These are phyloP conservation scores for Fusarium marasasianum DNA, from an alignment of 2,329 filamentous ascomycete species.

Conservation along the genomic window DNA sequence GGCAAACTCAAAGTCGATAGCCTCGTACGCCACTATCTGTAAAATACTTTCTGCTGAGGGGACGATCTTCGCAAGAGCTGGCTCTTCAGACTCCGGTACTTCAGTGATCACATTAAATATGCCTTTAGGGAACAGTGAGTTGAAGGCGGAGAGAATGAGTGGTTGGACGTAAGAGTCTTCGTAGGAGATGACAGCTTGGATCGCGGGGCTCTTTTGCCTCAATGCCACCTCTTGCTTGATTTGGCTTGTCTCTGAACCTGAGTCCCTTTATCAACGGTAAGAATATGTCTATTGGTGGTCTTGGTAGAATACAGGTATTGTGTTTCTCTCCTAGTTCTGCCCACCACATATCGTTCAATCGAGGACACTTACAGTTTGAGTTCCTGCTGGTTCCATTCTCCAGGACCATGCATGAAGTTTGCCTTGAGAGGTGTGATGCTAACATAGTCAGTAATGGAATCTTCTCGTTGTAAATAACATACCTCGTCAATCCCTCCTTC, in stretches of 20 bases:
- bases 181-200: conserved; percentile 81
- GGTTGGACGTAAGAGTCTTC: conserved; percentile 91
- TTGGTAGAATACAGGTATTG: conserved; percentile 45
- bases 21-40: conserved; percentile 88
- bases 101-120: conserved; percentile 65
- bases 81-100: conserved; percentile 46
- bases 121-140: conserved; percentile 65
- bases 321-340: conserved; percentile 30
- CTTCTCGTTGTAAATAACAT: conserved; percentile 42
- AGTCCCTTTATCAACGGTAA: conserved; percentile 47
- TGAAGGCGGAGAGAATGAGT: conserved; percentile 78
- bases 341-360: conserved; percentile 14
- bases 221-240: conserved; percentile 31
- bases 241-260: conserved; percentile 23
- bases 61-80: conserved; percentile 50
- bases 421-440: conserved; percentile 91
- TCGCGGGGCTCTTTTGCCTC: conserved; percentile 31
- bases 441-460: conserved; percentile 9
- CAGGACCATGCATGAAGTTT: conserved; percentile 84
- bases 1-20: conserved; percentile 83
- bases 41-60: conserved; percentile 62
- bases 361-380: conserved; percentile 80
- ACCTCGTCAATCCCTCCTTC: conserved; percentile 87
- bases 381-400: conserved; percentile 73
- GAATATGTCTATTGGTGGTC: conserved; percentile 49